Base-by-base conservation (phyloP, 805 yeast species). In the Candida palmyrensis region DNA sequence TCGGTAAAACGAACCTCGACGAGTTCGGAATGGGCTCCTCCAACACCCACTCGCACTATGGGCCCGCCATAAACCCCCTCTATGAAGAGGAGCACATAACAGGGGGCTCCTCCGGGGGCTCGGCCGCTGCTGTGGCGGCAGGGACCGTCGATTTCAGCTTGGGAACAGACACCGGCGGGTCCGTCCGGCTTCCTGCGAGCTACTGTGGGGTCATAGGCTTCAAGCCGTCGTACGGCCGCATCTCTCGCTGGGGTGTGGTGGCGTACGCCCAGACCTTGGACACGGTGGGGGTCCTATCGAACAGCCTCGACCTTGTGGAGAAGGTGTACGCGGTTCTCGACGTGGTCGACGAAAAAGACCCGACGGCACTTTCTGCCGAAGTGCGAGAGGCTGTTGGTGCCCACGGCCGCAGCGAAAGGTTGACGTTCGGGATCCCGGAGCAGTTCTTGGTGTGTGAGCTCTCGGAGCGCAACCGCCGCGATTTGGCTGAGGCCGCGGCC, bases 81-180 rank as follows among this genome's bases (percentile, higher is more conserved):
- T 65, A 53, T 40, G 19, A 21, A 11, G 18, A 25, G n/a, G 36
- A 48, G 15, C 50, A 52, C 39, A 55, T 65, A 1, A 68, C 82
- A 2, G 99, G 99, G 9, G 98, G 98, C 0, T 88, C 97, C 0
- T 86, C 96, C 5, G 96, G 97, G 13, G 98, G 98, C 0, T 75
- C 92, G 24, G 97, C 97, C 0, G 95, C 95, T 1, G 84, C 94
- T 0, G 96, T 90, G 2, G 81, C 90, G 1, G 73, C 81, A 0
- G 80, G 63, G 1, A 49, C 77, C 41, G 81, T 77, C 21, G 86
- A 82, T 50, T 78, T 84, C 46, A 74, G 95, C 1, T 57, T 92
- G 23, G 99, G 98, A 0, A 84, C 97, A 1, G 99, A 92, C 48
- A 92, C 99, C 0, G 99, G 99, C 4, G 99, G 99, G 0, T 87